Percentiles rank a stretch among this genome's conserved stretches.
These are phyloP conservation scores for Smittium culicis DNA, from an alignment of 371 early-diverging fungal species.

Conservation along the genomic window DNA sequence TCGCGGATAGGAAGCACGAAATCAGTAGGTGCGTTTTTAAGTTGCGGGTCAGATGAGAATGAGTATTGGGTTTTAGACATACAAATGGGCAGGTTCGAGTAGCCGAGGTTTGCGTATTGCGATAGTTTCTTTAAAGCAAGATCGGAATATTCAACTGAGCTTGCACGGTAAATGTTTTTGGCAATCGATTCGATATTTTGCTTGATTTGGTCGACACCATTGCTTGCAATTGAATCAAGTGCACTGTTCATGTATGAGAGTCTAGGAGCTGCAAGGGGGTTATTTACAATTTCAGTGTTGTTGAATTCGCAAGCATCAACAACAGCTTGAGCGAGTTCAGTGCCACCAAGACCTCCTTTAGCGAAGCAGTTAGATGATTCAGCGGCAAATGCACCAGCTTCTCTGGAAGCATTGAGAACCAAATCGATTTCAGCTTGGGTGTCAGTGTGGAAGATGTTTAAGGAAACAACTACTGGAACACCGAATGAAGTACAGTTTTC, in stretches of 20 bases:
- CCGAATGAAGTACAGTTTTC: slow-evolving; percentile 80
- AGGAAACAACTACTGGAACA: slow-evolving; percentile 80
- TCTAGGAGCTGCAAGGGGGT: no score
- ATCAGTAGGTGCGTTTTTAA: slow-evolving; percentile 84
- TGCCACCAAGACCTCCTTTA: slow-evolving; percentile 78
- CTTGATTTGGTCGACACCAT: slow-evolving; percentile 53
- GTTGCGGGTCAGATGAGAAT: slow-evolving; percentile 74
- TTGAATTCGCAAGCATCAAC: slow-evolving; percentile 51
- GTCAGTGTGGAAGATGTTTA: slow-evolving; percentile 84
- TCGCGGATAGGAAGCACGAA: slow-evolving; percentile 88
- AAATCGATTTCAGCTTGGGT: slow-evolving; percentile 72
- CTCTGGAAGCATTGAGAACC: slow-evolving; percentile 50
- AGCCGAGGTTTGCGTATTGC: slow-evolving; percentile 39
- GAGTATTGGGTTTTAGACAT: slow-evolving; percentile 96
- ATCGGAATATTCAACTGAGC: slow-evolving; percentile 66
- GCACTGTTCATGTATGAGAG: slow-evolving; percentile 24
- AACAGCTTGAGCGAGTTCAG: slow-evolving; percentile 74
- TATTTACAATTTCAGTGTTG: slow-evolving; percentile 11
- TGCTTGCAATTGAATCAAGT: slow-evolving; percentile 34
- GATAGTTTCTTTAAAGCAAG: slow-evolving; percentile 54
- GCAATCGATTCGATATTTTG: slow-evolving; percentile 84
- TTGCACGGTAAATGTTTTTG: slow-evolving; percentile 85
- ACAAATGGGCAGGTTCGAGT: slow-evolving; percentile 77
- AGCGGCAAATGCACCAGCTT: slow-evolving; percentile 79
- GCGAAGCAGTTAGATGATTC: slow-evolving; percentile 84